phyloP scores from a whole-genome alignment of 805 yeast species.

The Candida namnaoensis region DNA sequence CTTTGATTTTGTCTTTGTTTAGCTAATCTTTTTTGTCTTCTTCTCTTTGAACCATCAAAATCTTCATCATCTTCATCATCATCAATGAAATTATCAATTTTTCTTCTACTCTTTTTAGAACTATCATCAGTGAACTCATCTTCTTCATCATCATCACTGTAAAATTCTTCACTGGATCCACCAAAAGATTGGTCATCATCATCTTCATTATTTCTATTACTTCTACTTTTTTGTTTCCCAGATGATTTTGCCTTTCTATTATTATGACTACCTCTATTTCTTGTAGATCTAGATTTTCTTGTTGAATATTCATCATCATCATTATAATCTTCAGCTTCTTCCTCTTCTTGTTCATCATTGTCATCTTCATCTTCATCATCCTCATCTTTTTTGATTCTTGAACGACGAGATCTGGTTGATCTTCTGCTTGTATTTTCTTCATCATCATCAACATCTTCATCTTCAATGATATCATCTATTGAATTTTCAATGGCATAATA shows the following conservation, averaged over 20 bases:
- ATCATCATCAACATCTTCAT: conserved; percentile 8
- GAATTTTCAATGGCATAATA: conserved; percentile 26
- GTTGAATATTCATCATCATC: conserved; percentile 4
- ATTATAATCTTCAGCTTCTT: conserved; percentile 4
- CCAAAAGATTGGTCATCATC: conserved; percentile 23
- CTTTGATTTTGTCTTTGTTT: conserved; percentile 5
- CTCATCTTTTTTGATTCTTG: conserved; percentile 1
- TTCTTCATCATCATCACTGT: conserved; percentile 18
- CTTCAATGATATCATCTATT: conserved; percentile 20
- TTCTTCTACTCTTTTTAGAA: conserved; percentile 11
- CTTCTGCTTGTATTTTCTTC: conserved; percentile 1
- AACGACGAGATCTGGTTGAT: not conserved
- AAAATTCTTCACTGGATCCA: conserved; percentile 31
- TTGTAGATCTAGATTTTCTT: conserved; percentile 1
- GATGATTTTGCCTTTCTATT: conserved; percentile 1
- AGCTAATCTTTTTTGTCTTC: conserved; percentile 5
- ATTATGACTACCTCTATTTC: too few species aligned
- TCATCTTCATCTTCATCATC: conserved; percentile 4
- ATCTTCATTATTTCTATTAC: conserved; percentile 12
- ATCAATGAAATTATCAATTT: conserved; percentile 15
- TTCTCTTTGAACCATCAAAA: conserved; percentile 11
- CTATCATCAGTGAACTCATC: conserved; percentile 4
- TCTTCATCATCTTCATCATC: conserved; percentile 22
- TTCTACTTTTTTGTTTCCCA: conserved; percentile 4
- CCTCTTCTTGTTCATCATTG: conserved; percentile 3